Evolutionary conservation across 352 stramenopile genomes (phyloP), one percentile per base, ranked within the genome.

Genomic region (Aphanomyces astaci): DNA sequence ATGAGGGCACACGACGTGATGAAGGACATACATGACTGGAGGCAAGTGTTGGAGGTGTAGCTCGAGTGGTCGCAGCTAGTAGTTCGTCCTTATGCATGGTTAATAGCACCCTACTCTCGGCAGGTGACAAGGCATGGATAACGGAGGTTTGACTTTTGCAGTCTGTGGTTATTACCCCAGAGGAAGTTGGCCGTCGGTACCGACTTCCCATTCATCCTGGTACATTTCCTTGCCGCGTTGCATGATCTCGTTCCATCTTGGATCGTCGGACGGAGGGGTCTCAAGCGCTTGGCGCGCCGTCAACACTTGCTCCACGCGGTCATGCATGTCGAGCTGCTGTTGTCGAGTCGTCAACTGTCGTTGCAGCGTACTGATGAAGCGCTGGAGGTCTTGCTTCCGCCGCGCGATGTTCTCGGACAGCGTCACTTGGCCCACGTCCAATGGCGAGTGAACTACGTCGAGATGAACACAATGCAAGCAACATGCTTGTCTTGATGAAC

Each of bases 41-140:
- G 19, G 1, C 28, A 1, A n/a, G 5, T 24, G 65, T n/a, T 48
- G 19, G 25, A 24, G 17, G n/a, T n/a, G 43, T 43, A 49, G 27
- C 19, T n/a, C 25, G 75, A 1, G 71, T 71, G 62, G 87, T 89
- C 55, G 82, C 78, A 36, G 83, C 80, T 0, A 90, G 72, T 19
- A 93, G 71, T 55, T 93, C 81, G 2, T 89, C 77, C 43, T 90
- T 90, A 69, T 89, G 78, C 4, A 81, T 49, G 64, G 88, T 80
- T 78, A 89, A 90, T 9, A 88, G 70, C 33, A 88, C 80, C 53
- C 77, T 86, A 60, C 17, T 40, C n/a, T n/a, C n/a, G n/a, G n/a
- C n/a, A n/a, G n/a, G n/a, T n/a, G n/a, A n/a, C n/a, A n/a, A n/a
- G n/a, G n/a, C n/a, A n/a, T n/a, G n/a, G n/a, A n/a, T n/a, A n/a